Percentiles rank a stretch among this genome's conserved stretches.
These are phyloP conservation scores for Xylaria sp. DNA, from an alignment of 2,329 filamentous ascomycete genomes.

Conservation along the genomic window DNA sequence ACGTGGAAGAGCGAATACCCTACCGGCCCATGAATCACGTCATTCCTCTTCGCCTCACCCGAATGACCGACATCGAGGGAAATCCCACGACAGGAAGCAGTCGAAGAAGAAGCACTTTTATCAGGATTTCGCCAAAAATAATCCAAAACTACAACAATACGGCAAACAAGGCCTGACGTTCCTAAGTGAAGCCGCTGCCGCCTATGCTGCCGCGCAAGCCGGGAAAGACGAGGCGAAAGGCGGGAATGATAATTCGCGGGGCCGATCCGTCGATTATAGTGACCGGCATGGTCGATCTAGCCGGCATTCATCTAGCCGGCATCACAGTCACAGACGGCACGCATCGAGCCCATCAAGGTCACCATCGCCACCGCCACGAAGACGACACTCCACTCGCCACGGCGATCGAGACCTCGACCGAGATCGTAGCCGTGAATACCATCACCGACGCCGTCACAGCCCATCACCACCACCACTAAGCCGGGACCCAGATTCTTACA, in stretches of 20 bases:
- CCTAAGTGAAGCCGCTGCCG: constrained; percentile 45
- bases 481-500: constrained; percentile 31
- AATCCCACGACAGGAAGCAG: constrained; percentile 16
- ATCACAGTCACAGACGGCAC: constrained; percentile 36
- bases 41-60: constrained; percentile 34
- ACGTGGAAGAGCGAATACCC: constrained; percentile 27
- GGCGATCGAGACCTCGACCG: constrained; percentile 27
- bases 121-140: constrained; percentile 36
- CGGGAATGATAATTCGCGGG: constrained; percentile 11
- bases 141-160: constrained; percentile 43
- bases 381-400: constrained; percentile 36
- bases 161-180: constrained; percentile 45
- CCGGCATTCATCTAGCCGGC: constrained; percentile 35
- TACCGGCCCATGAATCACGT: constrained; percentile 26
- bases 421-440: constrained; percentile 2
- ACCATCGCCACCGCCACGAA: constrained; percentile 38
- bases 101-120: constrained; percentile 37
- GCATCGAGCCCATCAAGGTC: constrained; percentile 44
- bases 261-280: constrained; percentile 39
- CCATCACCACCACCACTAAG: constrained; percentile 34
- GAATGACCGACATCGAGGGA: constrained; percentile 28
- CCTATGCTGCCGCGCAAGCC: constrained; percentile 45
- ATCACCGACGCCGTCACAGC: constrained; percentile 25
- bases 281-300: constrained; percentile 31
- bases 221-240: constrained; percentile 32